These are phyloP conservation scores for Plasmodium gonderi DNA, from an alignment of 169 alveolate species.

Conservation along the genomic window DNA sequence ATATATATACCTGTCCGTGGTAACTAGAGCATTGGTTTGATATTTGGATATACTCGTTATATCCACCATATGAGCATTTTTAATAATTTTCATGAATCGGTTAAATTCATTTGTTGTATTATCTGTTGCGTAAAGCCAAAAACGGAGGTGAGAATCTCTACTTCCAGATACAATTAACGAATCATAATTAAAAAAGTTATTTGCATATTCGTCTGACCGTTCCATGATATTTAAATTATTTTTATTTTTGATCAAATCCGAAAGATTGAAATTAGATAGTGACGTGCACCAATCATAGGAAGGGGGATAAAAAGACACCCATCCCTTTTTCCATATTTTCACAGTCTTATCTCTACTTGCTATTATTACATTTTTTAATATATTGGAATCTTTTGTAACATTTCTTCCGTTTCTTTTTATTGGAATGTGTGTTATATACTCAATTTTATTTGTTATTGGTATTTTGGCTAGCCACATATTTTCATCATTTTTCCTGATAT, in stretches of 20 bases:
- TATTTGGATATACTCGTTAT: conserved; percentile 40
- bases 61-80: conserved; percentile 50
- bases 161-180: conserved; percentile 62
- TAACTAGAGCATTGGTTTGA: conserved; percentile 4
- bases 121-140: conserved; percentile 65
- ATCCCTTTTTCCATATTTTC: conserved; percentile 65
- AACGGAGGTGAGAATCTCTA: conserved; percentile 64
- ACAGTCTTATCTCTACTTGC: conserved; percentile 66
- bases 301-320: conserved; percentile 70
- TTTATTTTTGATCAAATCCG: conserved; percentile 31
- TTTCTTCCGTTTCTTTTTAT: conserved; percentile 27
- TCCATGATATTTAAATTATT: not conserved
- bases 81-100: conserved; percentile 51
- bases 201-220: not conserved
- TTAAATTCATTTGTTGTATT: conserved; percentile 36
- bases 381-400: conserved; percentile 31
- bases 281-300: conserved; percentile 66
- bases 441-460: conserved; percentile 55
- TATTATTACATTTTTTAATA: conserved; percentile 48
- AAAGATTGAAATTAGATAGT: conserved; percentile 21
- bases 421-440: conserved; percentile 49
- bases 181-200: conserved; percentile 19
- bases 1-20: conserved; percentile 24
- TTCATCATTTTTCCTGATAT: conserved; percentile 52
- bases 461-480: conserved; percentile 61